Evolutionary conservation across 1,284 basidiomycete species (phyloP), one percentile per base, ranked within the genome.

Genomic region (Ceratobasidium sp.): DNA sequence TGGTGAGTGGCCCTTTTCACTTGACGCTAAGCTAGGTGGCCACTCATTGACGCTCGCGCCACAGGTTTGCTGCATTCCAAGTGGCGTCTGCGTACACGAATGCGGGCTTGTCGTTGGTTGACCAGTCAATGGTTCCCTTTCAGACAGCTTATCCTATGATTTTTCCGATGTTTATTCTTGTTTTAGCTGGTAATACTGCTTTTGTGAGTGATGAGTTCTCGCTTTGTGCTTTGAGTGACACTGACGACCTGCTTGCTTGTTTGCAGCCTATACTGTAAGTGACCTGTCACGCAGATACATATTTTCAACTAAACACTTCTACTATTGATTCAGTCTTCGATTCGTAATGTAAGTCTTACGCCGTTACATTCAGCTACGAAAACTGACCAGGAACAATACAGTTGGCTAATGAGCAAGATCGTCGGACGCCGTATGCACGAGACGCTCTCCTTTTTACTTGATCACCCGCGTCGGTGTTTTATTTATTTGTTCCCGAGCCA

Each of bases 401-500:
- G 94, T 77, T 98, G 96, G 96, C 82, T 85, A 12, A 82, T 94
- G 64, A 89, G 91, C 26, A 93, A 93, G 82, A 76, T 90, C 17
- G 89, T 93, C 20, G 91, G 91, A 0, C 83, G 83, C 10, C 89
- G 91, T 0, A 81, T 90, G 0, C 88, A 91, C 78, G 95, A 98
- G 85, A 96, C 96, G 0, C 86, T 98, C 1, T 92, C 92, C 78
- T 99, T 99, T 84, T 88, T 99, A 7, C 90, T 99, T n/a, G 96
- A 99, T 83, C 97, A 99, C 83, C 97, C 97, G n/a, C 90, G 97
- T 33, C 90, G 97, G 80, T 96, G 97, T 86, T 99, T 96, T 83
- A 91, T 97, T 59, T 97, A 98, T 84, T 90, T 99, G 7, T 99
- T 99, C 82, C 97, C 97, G 0, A 93, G 96, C 0, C 94, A 96